Conservation (phyloP, 1,139 yeast genomes). For the Suhomyces panamericanus region DNA sequence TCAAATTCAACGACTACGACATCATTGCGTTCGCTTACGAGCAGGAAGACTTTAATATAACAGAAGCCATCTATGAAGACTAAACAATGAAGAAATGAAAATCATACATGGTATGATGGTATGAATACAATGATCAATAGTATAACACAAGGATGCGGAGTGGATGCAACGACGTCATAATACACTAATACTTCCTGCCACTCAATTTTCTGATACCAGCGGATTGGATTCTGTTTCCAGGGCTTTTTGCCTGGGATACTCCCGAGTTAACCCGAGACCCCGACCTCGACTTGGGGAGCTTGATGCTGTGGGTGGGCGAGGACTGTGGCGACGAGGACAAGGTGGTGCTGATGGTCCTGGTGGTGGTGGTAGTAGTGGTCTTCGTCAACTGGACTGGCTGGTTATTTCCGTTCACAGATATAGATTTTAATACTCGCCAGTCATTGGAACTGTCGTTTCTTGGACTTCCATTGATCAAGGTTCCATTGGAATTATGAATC, state of each 20-base stretch:
- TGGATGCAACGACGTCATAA: constrained; percentile 2
- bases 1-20: constrained; percentile 40
- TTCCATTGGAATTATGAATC: constrained; percentile 17
- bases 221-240: constrained; percentile 30
- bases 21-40: constrained; percentile 42
- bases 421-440: constrained; percentile 46
- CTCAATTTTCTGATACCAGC: constrained; percentile 44
- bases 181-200: constrained; percentile 21
- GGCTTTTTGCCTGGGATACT: constrained; percentile 21
- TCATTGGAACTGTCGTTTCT: constrained; percentile 28
- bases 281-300: constrained; percentile 38
- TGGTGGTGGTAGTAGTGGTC: constrained; percentile 51
- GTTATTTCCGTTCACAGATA: constrained; percentile 36
- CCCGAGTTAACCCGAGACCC: constrained; percentile 33
- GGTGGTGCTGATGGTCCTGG: constrained; percentile 48
- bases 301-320: constrained; percentile 22
- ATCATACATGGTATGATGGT: constrained; percentile 4
- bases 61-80: constrained; percentile 47
- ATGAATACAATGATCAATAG: constrained; percentile 7
- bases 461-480: constrained; percentile 23
- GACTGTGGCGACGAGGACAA: constrained; percentile 46
- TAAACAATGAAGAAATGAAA: constrained; percentile 11
- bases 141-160: constrained; percentile 6
- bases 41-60: constrained; percentile 40
- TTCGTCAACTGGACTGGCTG: constrained; percentile 47